phyloP scores from a whole-genome alignment of 1,284 basidiomycete genomes.

The Cutaneotrichosporon curvatum region DNA sequence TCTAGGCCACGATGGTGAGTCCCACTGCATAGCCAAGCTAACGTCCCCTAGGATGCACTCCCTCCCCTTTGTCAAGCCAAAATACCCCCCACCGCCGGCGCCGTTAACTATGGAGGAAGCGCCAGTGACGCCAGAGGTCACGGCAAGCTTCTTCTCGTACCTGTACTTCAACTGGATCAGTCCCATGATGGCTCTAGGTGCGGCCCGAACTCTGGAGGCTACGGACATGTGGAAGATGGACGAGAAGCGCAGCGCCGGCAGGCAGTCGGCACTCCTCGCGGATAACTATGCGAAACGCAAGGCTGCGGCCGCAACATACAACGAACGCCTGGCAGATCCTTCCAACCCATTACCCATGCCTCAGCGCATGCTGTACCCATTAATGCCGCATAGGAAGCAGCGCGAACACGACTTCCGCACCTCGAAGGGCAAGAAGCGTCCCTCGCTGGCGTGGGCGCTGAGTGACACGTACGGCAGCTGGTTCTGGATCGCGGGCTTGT shows the following conservation, averaged over 20 bases:
- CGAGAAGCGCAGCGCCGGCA: constrained; percentile 50
- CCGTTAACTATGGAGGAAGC: constrained; percentile 55
- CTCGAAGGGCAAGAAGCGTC: constrained; percentile 56
- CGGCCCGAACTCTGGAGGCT: constrained; percentile 67
- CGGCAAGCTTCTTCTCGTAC: constrained; percentile 52
- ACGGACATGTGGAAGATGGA: constrained; percentile 79
- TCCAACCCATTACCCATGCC: constrained; percentile 28
- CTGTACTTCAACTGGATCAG: constrained; percentile 67
- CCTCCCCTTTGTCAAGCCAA: constrained; percentile 41
- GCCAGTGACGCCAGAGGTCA: constrained; percentile 51
- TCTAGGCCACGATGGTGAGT: constrained; percentile 40
- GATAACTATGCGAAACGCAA: constrained; percentile 60
- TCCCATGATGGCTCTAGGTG: constrained; percentile 55
- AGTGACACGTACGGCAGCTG: constrained; percentile 73
- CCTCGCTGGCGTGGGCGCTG: constrained; percentile 67
- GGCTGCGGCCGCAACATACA: constrained; percentile 60
- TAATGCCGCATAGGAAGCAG: constrained; percentile 29
- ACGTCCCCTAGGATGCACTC: constrained; percentile 37
- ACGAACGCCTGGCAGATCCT: constrained; percentile 53
- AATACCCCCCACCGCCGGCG: constrained; percentile 49
- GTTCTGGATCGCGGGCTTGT: constrained; percentile 71
- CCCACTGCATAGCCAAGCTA: neutral
- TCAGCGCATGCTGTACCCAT: constrained; percentile 24
- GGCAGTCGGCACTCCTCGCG: constrained; percentile 59
- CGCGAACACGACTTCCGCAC: constrained; percentile 34